These are phyloP conservation scores for Yueomyces sp. DNA, from an alignment of 1,139 yeast genomes.

Conservation along the genomic window DNA sequence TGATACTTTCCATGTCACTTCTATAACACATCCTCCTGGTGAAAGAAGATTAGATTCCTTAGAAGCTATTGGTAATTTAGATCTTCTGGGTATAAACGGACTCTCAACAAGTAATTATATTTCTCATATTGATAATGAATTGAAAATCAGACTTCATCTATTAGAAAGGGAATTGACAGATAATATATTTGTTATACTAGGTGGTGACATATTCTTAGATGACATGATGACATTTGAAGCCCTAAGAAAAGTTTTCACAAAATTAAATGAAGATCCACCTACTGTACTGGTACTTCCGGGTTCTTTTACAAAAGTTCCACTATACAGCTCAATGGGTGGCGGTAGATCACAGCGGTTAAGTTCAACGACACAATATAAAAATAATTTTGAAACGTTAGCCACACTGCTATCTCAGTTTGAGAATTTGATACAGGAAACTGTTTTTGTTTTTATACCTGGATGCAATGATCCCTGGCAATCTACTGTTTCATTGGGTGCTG, in stretches of 20 bases:
- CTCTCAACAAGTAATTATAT: constrained; percentile 27
- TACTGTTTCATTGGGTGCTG: constrained; percentile 52
- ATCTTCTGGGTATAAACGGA: constrained; percentile 57
- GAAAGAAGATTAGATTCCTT: constrained; percentile 57
- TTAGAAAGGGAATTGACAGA: constrained; percentile 44
- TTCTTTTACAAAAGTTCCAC: constrained; percentile 57
- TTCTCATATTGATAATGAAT: constrained; percentile 44
- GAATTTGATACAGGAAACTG: constrained; percentile 29
- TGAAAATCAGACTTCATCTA: constrained; percentile 40
- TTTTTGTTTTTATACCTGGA: constrained; percentile 70
- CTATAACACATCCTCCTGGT: constrained; percentile 80
- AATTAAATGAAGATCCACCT: constrained; percentile 41
- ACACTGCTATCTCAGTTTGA: constrained; percentile 38
- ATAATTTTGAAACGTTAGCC: constrained; percentile 63
- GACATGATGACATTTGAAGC: constrained; percentile 45
- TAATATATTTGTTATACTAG: constrained; percentile 56
- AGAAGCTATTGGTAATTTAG: constrained; percentile 67
- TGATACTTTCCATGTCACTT: constrained; percentile 58
- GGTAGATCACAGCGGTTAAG: constrained; percentile 19
- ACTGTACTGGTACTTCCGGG: constrained; percentile 51
- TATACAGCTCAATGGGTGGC: constrained; percentile 32
- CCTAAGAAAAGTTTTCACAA: constrained; percentile 42
- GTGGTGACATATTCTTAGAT: constrained; percentile 63
- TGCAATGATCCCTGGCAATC: constrained; percentile 91
- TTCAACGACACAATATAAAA: constrained; percentile 44